Evolutionary conservation across 305 asterid species (phyloP), one percentile per base, ranked within the genome.

Genomic region (Solanum hybrid): DNA sequence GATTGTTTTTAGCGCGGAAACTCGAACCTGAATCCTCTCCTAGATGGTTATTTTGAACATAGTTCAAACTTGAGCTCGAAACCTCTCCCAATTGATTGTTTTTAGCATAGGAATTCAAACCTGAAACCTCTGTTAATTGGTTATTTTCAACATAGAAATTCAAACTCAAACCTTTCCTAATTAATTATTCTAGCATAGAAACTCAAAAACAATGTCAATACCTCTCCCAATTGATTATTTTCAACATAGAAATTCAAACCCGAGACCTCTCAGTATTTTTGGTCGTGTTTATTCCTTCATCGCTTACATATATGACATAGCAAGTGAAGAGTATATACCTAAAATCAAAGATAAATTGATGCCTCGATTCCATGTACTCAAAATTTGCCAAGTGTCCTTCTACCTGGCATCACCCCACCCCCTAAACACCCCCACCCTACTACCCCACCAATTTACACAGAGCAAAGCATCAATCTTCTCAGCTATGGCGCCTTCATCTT

Each of bases 371-470:
- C 91, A 69, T 91, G 51, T 89, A 88, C 90, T 80, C 84, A 89
- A 14, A 87, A 32, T 73, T 78, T 75, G 94, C 95, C 97, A 95
- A 96, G 96, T 95, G 97, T 93, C 92, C 86, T 86, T 40, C n/a
- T 72, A 93, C 93, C 93, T 93, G 95, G 94, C 95, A 91, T 78
- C 93, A 75, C 88, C 92, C 91, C 93, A 40, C 79, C 90, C 81
- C 82, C 84, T 8, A 78, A 78, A 45, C 26, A 84, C 7, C 73
- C 29, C 31, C 1, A 19, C 75, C 75, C 40, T 8, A 10, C 42
- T 12, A 17, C 42, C 56, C 31, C 31, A 11, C 81, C 14, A 81
- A 78, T 24, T 60, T 24, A 79, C 34, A 79, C 14, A 80, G 69
- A 80, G 35, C 69, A 13, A n/a, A 80, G 86, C 69, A 82, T 45